A percentile compares a stretch with the other conserved stretches of the same genome.
Conservation (phyloP, 2,329 filamentous ascomycete species). For the Raffaelea arxii region DNA sequence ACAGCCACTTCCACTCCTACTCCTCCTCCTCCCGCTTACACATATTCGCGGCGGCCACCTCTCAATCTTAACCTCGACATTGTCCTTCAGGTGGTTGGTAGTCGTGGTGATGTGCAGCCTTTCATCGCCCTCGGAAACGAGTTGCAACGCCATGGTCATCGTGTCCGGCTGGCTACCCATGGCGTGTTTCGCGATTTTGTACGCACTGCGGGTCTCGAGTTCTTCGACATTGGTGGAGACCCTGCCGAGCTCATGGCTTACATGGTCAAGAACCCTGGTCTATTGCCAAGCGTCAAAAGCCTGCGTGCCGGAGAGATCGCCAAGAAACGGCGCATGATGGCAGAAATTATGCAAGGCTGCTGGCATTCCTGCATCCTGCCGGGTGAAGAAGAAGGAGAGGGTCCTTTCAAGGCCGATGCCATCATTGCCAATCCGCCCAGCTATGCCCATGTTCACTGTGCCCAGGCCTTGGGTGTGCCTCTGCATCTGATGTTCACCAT, state of each 20-base stretch:
- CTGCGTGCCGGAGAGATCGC: slow-evolving; percentile 59
- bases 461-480: slow-evolving; percentile 65
- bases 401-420: slow-evolving; percentile 65
- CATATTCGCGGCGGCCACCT: background rate
- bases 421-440: slow-evolving; percentile 73
- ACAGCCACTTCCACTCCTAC: background rate
- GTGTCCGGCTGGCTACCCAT: slow-evolving; percentile 65
- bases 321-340: slow-evolving; percentile 63
- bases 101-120: slow-evolving; percentile 64
- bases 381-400: slow-evolving; percentile 18
- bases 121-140: slow-evolving; percentile 61
- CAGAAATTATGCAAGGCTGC: slow-evolving; percentile 68
- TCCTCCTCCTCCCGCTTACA: background rate
- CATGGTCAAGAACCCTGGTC: slow-evolving; percentile 80
- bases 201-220: slow-evolving; percentile 60
- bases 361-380: slow-evolving; percentile 81
- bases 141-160: slow-evolving; percentile 57
- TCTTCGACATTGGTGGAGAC: slow-evolving; percentile 66
- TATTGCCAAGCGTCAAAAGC: slow-evolving; percentile 74
- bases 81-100: slow-evolving; percentile 66
- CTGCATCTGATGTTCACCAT: slow-evolving; percentile 90
- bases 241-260: slow-evolving; percentile 73
- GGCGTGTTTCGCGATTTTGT: slow-evolving; percentile 58
- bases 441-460: slow-evolving; percentile 66
- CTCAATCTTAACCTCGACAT: slow-evolving; percentile 40